A percentile compares a stretch with the other conserved stretches of the same genome.
Conservation (phyloP, 2,329 filamentous ascomycete genomes). For the Ceratocystis variospora region DNA sequence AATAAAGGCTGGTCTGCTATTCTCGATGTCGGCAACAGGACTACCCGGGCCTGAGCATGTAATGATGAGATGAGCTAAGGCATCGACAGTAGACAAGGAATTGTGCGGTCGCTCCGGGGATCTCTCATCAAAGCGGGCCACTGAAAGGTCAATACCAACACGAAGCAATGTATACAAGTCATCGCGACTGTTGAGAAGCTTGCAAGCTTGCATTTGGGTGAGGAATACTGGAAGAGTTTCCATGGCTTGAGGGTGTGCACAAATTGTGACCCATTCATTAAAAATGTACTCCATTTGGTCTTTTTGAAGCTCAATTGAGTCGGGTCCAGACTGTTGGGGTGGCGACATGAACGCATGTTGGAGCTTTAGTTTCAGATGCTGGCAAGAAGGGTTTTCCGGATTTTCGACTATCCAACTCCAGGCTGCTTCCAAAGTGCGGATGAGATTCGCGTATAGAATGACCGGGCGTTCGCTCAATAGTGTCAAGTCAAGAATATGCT, state of each 20-base stretch:
- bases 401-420: constrained; percentile 71
- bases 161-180: constrained; percentile 70
- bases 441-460: constrained; percentile 73
- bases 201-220: constrained; percentile 63
- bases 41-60: constrained; percentile 41
- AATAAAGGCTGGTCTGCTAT: constrained; percentile 51
- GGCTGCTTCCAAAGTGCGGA: constrained; percentile 65
- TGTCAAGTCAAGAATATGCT: constrained; percentile 62
- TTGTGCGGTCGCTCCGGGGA: constrained; percentile 46
- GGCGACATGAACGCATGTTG: constrained; percentile 28
- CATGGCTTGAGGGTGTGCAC: constrained; percentile 60
- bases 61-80: constrained; percentile 66
- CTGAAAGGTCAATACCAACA: constrained; percentile 64
- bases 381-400: constrained; percentile 46
- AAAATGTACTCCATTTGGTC: constrained; percentile 93
- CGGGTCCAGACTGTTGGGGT: constrained; percentile 28
- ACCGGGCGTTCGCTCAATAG: constrained; percentile 65
- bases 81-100: constrained; percentile 48
- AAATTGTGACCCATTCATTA: constrained; percentile 82
- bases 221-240: constrained; percentile 67
- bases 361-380: constrained; percentile 55
- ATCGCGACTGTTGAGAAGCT: constrained; percentile 59
- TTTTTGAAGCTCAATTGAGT: constrained; percentile 42
- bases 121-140: constrained; percentile 63
- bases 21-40: constrained; percentile 9